Percentiles rank a stretch among this genome's conserved stretches.
Conservation (phyloP, 495 filamentous ascomycete genomes). For the Cercophora newfieldiana region DNA sequence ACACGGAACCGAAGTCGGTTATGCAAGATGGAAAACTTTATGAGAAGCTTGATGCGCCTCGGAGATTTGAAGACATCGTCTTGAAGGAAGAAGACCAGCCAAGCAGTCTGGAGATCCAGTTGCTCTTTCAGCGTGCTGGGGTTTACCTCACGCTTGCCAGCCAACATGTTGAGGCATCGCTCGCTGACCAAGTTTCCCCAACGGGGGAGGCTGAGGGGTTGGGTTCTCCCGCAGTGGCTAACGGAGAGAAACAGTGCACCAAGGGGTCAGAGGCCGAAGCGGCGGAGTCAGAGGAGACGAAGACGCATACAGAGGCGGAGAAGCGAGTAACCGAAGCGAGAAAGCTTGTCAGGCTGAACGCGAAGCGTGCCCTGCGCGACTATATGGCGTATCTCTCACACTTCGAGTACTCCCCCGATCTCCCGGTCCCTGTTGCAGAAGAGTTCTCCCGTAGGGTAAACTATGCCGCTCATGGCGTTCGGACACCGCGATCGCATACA, state of each 20-base stretch:
- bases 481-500: conserved; percentile 26
- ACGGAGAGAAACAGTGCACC: neutral
- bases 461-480: conserved; percentile 46
- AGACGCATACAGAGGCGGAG: conserved; percentile 44
- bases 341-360: conserved; percentile 66
- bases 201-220: neutral
- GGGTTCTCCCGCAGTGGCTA: neutral
- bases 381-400: conserved; percentile 66
- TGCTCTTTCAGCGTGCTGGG: conserved; percentile 75
- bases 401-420: conserved; percentile 74
- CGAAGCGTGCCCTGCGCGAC: conserved; percentile 71
- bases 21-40: conserved; percentile 41
- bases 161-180: conserved; percentile 48
- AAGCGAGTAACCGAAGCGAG: conserved; percentile 56
- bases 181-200: conserved; percentile 1
- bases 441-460: conserved; percentile 67
- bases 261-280: conserved; percentile 21
- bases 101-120: conserved; percentile 67
- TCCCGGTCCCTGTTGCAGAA: conserved; percentile 62
- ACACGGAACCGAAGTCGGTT: conserved; percentile 38
- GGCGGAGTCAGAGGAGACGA: conserved; percentile 17
- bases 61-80: conserved; percentile 54
- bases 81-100: conserved; percentile 70
- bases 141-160: conserved; percentile 71
- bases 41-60: conserved; percentile 37